These are phyloP conservation scores for Acorus calamus DNA, from an alignment of 106 monocot species.

Conservation along the genomic window DNA sequence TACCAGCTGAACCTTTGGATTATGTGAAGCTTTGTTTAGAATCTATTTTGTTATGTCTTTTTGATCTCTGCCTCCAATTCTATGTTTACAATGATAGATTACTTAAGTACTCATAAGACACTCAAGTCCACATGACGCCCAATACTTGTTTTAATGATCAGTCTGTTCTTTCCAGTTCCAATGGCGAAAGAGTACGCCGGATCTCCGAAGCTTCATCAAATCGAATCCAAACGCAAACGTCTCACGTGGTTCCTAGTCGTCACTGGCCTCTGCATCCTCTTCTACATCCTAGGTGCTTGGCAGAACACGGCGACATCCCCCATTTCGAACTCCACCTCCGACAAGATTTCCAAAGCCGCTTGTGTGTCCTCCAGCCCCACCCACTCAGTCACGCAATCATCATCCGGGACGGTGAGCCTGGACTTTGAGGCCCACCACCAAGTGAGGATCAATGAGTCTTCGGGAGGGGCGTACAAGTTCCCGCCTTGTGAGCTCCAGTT, in stretches of 20 bases:
- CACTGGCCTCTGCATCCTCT: constrained; percentile 36
- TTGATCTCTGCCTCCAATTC: too few relatives aligned
- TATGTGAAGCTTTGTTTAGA: too few relatives aligned
- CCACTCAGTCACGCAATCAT: too few relatives aligned
- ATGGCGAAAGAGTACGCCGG: constrained; percentile 39
- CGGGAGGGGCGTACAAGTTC: constrained; percentile 5
- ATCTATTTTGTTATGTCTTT: too few relatives aligned
- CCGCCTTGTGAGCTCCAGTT: constrained; percentile 13
- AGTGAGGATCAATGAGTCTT: constrained; percentile 14
- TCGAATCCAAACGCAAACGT: constrained; percentile 28
- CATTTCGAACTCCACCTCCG: background rate
- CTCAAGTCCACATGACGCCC: too few relatives aligned
- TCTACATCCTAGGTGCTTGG: constrained; percentile 44
- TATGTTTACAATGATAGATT: too few relatives aligned
- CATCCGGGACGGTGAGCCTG: background rate
- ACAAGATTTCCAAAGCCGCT: background rate
- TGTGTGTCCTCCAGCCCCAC: constrained; percentile 2
- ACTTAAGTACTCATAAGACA: too few relatives aligned
- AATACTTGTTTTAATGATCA: too few relatives aligned
- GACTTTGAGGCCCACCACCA: constrained; percentile 51
- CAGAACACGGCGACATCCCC: constrained; percentile 14
- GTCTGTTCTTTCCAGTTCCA: constrained; percentile 8
- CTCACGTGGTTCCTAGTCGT: constrained; percentile 31
- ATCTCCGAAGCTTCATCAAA: constrained; percentile 41
- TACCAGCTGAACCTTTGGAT: too few relatives aligned